These are phyloP conservation scores for Cryptococcus neoformans DNA, from an alignment of 1,284 basidiomycete species.

Conservation along the genomic window DNA sequence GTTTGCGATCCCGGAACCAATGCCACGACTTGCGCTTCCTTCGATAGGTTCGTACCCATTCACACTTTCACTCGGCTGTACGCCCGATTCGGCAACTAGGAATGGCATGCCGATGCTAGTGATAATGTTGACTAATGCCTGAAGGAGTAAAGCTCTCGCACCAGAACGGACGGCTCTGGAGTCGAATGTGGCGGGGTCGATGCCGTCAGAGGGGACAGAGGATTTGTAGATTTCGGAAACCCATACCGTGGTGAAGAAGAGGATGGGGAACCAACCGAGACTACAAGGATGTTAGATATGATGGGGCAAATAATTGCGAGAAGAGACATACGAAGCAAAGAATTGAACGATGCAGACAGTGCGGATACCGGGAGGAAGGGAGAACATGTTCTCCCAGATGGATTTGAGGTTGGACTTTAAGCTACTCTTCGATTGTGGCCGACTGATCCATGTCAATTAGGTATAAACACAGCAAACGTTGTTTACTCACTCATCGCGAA, in stretches of 20 bases:
- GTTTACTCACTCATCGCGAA: slow-evolving; percentile 51
- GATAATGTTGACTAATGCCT: slow-evolving; percentile 65
- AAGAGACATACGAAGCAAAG: slow-evolving; percentile 62
- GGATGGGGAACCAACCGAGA: slow-evolving; percentile 82
- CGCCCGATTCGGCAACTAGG: slow-evolving; percentile 55
- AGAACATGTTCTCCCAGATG: slow-evolving; percentile 65
- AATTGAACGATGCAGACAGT: slow-evolving; percentile 78
- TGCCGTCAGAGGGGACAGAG: slow-evolving; percentile 34
- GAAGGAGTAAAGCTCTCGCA: slow-evolving; percentile 75
- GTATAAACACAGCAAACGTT: not conserved
- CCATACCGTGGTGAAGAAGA: slow-evolving; percentile 85
- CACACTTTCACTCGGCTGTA: slow-evolving; percentile 16
- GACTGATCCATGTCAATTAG: slow-evolving; percentile 23
- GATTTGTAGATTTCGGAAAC: slow-evolving; percentile 78
- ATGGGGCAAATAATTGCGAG: not conserved
- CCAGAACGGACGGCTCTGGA: slow-evolving; percentile 75
- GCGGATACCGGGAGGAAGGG: slow-evolving; percentile 69
- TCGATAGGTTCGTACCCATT: slow-evolving; percentile 15
- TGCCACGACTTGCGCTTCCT: slow-evolving; percentile 2
- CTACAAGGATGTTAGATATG: slow-evolving; percentile 45
- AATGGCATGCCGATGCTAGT: slow-evolving; percentile 71
- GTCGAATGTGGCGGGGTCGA: slow-evolving; percentile 51
- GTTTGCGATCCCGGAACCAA: not conserved
- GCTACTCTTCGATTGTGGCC: slow-evolving; percentile 37
- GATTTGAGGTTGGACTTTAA: slow-evolving; percentile 37